phyloP scores from a whole-genome alignment of 371 early-diverging fungal species.

The Lichtheimia ornata region DNA sequence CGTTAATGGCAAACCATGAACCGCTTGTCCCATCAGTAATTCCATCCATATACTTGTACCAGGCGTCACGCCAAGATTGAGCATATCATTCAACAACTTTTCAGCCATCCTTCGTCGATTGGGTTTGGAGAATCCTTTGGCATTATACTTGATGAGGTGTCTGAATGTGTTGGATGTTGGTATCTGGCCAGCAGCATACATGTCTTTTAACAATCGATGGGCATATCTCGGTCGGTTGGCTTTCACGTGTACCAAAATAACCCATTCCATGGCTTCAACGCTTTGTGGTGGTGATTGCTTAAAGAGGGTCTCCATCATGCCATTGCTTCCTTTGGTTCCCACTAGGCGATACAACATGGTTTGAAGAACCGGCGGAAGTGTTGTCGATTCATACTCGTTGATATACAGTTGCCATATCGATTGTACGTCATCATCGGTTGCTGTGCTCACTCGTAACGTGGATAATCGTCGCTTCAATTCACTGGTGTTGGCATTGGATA shows the following conservation, averaged over 20 bases:
- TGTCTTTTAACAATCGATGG: constrained; percentile 6
- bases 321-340: constrained; percentile 5
- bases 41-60: constrained; percentile 12
- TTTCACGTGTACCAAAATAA: constrained; percentile 9
- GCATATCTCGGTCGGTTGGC: constrained; percentile 11
- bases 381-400: background rate
- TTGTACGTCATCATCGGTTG: constrained; percentile 5
- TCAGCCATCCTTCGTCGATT: constrained; percentile 7
- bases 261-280: constrained; percentile 13
- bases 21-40: constrained; percentile 12
- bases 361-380: background rate
- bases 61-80: constrained; percentile 9
- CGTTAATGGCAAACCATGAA: background rate
- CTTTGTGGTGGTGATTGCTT: background rate
- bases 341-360: constrained; percentile 8
- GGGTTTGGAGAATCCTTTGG: constrained; percentile 11
- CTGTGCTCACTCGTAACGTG: background rate
- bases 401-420: constrained; percentile 6
- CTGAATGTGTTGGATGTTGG: constrained; percentile 12
- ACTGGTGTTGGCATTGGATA: background rate
- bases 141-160: constrained; percentile 14
- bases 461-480: constrained; percentile 8
- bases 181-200: constrained; percentile 11
- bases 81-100: constrained; percentile 16
- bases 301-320: constrained; percentile 12